Evolutionary conservation across 2,329 filamentous ascomycete species (phyloP).

Genomic region (Pseudocercospora eumusae): DNA sequence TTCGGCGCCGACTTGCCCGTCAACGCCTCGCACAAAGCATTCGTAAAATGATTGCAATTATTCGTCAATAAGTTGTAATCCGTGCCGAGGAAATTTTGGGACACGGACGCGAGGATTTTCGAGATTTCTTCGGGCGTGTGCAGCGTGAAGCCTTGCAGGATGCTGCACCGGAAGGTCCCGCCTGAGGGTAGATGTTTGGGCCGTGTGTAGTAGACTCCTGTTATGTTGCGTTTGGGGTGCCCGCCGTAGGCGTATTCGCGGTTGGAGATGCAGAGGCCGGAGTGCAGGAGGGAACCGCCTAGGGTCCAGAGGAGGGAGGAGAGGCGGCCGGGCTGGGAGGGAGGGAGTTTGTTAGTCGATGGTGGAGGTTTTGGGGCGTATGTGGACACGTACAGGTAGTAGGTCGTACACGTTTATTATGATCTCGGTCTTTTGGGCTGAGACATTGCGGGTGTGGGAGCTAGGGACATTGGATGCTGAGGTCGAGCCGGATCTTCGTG

Average conservation of each 20-base stretch:
- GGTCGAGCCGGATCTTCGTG: background rate
- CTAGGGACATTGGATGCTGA: background rate
- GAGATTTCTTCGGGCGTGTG: constrained; percentile 70
- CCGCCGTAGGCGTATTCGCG: constrained; percentile 84
- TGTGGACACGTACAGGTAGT: constrained; percentile 35
- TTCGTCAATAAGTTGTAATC: constrained; percentile 78
- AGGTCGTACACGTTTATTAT: constrained; percentile 44
- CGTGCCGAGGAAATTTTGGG: constrained; percentile 71
- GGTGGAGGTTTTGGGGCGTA: background rate
- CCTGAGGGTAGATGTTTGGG: constrained; percentile 73
- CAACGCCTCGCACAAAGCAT: constrained; percentile 70
- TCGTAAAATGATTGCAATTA: constrained; percentile 90
- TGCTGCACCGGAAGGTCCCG: constrained; percentile 71
- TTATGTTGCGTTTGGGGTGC: constrained; percentile 68
- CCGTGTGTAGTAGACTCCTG: constrained; percentile 78
- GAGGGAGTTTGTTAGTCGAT: constrained; percentile 19
- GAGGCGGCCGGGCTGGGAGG: constrained; percentile 66
- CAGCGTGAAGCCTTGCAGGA: constrained; percentile 78
- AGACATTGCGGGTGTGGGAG: constrained; percentile 21
- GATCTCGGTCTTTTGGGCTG: constrained; percentile 38
- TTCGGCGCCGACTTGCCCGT: constrained; percentile 68
- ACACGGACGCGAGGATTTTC: constrained; percentile 65
- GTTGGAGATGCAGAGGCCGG: constrained; percentile 77
- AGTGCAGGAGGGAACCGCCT: constrained; percentile 76
- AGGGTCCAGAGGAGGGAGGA: constrained; percentile 77